Evolutionary conservation across 148 eudicot species (phyloP), one percentile per base, ranked within the genome.

Genomic region (Nepenthes gracilis): DNA sequence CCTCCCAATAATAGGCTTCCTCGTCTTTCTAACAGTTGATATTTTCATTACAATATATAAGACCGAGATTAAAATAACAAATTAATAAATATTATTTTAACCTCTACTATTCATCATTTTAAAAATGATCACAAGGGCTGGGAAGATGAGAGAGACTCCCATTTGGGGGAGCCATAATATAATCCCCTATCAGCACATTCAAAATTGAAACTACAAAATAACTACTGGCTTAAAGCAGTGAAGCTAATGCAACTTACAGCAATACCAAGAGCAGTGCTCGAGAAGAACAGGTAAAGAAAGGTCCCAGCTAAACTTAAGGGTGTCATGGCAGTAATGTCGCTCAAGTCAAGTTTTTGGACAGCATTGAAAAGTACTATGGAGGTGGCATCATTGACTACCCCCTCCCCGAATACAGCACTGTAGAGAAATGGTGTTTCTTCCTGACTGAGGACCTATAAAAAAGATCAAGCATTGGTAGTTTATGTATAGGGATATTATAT

Each of bases 311-410:
- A 78, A 59, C 77, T 80, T 6, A 90, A 75, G 67, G 82, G 83
- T 23, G 84, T 75, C 71, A 56, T 55, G 34, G 74, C 33, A 60
- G 75, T 68, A 55, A 90, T 66, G 56, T 68, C 68, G 66, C 87
- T 78, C 50, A 86, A 70, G 70, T 86, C 83, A 63, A 87, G 84
- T 35, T 77, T 53, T 62, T 90, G 97, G 64, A 90, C 83, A 15
- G 97, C 81, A 79, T 90, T 90, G 81, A 84, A 90, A 69, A 90
- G 88, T 78, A 90, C 95, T 56, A 87, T 78, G 36, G 97, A 90
- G 72, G 97, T 90, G 49, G 97, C 97, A 75, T 90, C 97, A 74
- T 90, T 90, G 58, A 90, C 97, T 5, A 87, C 97, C 23, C 95
- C 95, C 55, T 90, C 97, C 64, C 97, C 97, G 48, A 87, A 90